phyloP scores from a whole-genome alignment of 2,329 filamentous ascomycete species.

The Fonsecaea pedrosoi region DNA sequence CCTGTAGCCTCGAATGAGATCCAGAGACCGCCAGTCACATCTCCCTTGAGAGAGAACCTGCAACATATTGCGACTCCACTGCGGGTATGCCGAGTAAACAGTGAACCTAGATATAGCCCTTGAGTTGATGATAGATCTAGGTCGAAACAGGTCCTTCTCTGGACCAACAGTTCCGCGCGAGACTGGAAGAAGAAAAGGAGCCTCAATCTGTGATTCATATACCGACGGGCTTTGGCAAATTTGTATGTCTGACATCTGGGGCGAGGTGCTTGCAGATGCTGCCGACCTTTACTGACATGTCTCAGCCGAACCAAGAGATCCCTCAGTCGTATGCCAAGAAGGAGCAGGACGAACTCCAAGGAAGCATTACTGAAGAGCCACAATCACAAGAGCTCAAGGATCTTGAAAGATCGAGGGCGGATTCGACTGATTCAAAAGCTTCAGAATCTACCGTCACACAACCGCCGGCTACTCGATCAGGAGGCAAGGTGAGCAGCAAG shows the following conservation, averaged over 20 bases:
- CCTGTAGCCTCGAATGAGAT: slow-evolving; percentile 11
- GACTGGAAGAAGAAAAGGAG: slow-evolving; percentile 70
- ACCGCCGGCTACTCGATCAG: slow-evolving; percentile 21
- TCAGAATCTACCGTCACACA: slow-evolving; percentile 34
- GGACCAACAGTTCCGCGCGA: slow-evolving; percentile 37
- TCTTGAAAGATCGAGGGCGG: slow-evolving; percentile 29
- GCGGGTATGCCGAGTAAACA: slow-evolving; percentile 22
- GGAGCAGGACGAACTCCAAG: background rate
- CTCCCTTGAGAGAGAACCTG: slow-evolving; percentile 23
- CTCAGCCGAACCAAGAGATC: slow-evolving; percentile 23
- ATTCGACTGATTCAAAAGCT: slow-evolving; percentile 29
- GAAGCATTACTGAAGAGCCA: slow-evolving; percentile 13
- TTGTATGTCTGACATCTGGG: slow-evolving; percentile 46
- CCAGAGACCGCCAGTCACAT: slow-evolving; percentile 23
- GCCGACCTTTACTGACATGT: slow-evolving; percentile 8
- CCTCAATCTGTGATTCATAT: slow-evolving; percentile 91
- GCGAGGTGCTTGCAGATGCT: background rate
- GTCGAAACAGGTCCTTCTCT: slow-evolving; percentile 55
- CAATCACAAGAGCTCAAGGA: slow-evolving; percentile 18
- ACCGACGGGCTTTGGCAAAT: slow-evolving; percentile 79
- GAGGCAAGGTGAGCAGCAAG: slow-evolving; percentile 16
- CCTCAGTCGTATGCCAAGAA: slow-evolving; percentile 11
- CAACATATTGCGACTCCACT: slow-evolving; percentile 28
- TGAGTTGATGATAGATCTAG: slow-evolving; percentile 38
- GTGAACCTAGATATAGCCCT: background rate